Evolutionary conservation across 345 rosid species (phyloP).

Genomic region (Aquilaria yunnanensis): DNA sequence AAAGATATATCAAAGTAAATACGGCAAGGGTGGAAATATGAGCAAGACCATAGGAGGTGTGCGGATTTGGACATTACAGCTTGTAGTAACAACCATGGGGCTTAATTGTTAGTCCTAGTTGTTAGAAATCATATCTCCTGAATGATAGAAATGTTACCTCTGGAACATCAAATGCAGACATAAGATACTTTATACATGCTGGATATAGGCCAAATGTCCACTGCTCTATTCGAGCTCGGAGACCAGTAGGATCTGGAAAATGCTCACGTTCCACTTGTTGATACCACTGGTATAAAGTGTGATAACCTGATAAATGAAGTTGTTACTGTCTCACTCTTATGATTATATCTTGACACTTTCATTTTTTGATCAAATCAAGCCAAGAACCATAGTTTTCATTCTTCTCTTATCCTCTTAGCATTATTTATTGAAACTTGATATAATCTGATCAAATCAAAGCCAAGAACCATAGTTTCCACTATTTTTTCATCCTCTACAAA

Average conservation of each 20-base stretch:
- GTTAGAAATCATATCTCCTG: background rate
- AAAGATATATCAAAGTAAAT: slow-evolving; percentile 1
- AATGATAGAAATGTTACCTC: slow-evolving; percentile 43
- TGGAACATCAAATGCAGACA: slow-evolving; percentile 93
- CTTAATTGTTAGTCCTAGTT: background rate
- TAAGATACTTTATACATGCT: slow-evolving; percentile 91
- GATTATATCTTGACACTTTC: slow-evolving; percentile 2
- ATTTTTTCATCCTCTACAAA: background rate
- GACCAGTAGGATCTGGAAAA: slow-evolving; percentile 96
- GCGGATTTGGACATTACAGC: too few relatives aligned
- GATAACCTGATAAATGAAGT: slow-evolving; percentile 53
- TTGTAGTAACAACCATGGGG: too few relatives aligned
- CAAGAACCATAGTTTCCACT: background rate
- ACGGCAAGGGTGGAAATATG: background rate
- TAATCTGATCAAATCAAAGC: too few relatives aligned
- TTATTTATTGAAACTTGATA: too few relatives aligned
- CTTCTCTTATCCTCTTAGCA: too few relatives aligned
- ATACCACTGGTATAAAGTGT: slow-evolving; percentile 87
- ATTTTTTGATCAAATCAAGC: background rate
- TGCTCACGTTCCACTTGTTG: slow-evolving; percentile 79
- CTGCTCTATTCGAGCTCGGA: slow-evolving; percentile 82
- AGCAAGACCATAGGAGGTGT: too few relatives aligned
- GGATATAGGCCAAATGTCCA: slow-evolving; percentile 97
- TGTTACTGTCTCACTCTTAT: too few relatives aligned
- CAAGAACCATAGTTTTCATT: background rate